Percentiles rank a stretch among this genome's conserved stretches.
Evolutionary conservation across 305 asterid genomes (phyloP).

Genomic region (Rubia balearica): DNA sequence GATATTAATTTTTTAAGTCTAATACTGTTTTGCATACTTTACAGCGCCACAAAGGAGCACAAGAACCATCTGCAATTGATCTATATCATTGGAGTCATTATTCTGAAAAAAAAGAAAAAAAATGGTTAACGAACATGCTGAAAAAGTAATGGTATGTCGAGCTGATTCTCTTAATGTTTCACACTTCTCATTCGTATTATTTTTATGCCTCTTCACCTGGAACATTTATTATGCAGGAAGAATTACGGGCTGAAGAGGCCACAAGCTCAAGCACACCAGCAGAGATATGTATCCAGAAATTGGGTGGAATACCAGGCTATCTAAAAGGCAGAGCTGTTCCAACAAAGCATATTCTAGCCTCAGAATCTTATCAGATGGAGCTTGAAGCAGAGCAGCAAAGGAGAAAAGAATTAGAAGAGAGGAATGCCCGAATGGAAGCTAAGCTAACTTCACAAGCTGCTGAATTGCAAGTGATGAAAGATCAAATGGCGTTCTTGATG

Average conservation of each 20-base stretch:
- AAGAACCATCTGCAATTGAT: background rate
- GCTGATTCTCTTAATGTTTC: background rate
- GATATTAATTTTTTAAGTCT: background rate
- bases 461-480: background rate
- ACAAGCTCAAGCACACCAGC: background rate
- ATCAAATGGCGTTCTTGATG: background rate
- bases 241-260: background rate
- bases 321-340: background rate
- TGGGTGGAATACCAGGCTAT: background rate
- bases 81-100: background rate
- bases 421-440: background rate
- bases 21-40: too few relatives aligned
- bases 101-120: too few relatives aligned
- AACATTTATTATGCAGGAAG: background rate
- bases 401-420: background rate
- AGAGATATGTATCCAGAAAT: too few relatives aligned
- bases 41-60: background rate
- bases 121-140: background rate
- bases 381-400: background rate
- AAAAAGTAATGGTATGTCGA: background rate
- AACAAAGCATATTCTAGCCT: background rate
- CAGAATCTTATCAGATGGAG: background rate
- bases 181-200: background rate
- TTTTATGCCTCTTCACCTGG: background rate
- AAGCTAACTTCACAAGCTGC: background rate